Percentiles rank a stretch among this genome's conserved stretches.
phyloP scores from a whole-genome alignment of 768 basidiomycete genomes.

The Kwoniella dendrophila region DNA sequence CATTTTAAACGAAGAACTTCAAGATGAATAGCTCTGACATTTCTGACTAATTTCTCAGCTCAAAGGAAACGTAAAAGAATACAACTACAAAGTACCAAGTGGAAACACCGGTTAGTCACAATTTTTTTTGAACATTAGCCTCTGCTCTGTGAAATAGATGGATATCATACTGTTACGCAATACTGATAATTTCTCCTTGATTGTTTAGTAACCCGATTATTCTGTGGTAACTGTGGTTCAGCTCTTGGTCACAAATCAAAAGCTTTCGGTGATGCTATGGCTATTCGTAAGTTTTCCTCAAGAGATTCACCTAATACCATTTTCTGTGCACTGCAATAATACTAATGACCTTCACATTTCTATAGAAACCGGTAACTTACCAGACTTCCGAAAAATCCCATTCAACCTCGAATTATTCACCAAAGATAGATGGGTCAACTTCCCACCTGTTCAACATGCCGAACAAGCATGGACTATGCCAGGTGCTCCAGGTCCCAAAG shows the following conservation, averaged over 20 bases:
- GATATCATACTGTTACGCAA: not conserved
- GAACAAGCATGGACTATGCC: constrained; percentile 37
- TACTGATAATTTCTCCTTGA: not conserved
- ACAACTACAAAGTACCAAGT: constrained; percentile 33
- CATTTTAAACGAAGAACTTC: too few relatives aligned
- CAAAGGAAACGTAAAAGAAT: constrained; percentile 36
- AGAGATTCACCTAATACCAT: not conserved
- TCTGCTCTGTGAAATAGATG: too few relatives aligned
- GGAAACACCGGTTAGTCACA: constrained; percentile 42
- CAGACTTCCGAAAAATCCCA: constrained; percentile 40
- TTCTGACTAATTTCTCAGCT: constrained; percentile 22
- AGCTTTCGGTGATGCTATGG: constrained; percentile 43
- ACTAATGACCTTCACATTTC: too few relatives aligned
- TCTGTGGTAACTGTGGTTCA: constrained; percentile 40
- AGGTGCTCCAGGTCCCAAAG: too few relatives aligned
- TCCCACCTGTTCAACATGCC: constrained; percentile 23
- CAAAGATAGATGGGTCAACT: constrained; percentile 42
- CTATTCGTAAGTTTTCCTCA: constrained; percentile 43
- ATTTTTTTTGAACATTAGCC: not conserved
- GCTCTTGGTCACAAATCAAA: constrained; percentile 40
- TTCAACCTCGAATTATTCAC: constrained; percentile 40
- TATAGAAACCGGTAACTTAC: constrained; percentile 42
- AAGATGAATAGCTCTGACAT: not conserved
- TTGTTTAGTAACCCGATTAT: constrained; percentile 33
- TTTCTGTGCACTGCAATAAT: too few relatives aligned